These are phyloP conservation scores for Podaxis mareebaensis DNA, from an alignment of 768 basidiomycete genomes.

Conservation along the genomic window DNA sequence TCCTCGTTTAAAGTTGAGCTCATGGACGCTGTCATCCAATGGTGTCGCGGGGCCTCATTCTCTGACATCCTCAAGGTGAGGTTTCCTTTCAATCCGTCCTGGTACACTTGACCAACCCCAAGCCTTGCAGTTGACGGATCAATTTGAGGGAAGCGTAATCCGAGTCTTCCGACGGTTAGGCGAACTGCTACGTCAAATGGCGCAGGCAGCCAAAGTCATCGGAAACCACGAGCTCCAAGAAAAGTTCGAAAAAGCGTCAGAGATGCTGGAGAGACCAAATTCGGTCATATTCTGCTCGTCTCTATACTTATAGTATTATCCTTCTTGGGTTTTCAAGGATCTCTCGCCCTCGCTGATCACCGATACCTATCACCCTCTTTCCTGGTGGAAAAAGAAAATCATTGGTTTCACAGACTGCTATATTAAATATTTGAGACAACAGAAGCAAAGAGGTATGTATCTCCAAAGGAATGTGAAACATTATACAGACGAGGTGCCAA, in stretches of 20 bases:
- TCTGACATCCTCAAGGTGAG: slow-evolving; percentile 92
- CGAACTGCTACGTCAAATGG: slow-evolving; percentile 96
- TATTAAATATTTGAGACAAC: background rate
- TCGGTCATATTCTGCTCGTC: slow-evolving; percentile 93
- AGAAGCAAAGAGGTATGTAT: background rate
- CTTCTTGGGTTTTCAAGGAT: too few relatives aligned
- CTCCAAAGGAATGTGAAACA: background rate
- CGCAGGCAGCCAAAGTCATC: slow-evolving; percentile 92
- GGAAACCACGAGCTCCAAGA: slow-evolving; percentile 92
- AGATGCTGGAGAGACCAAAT: slow-evolving; percentile 92
- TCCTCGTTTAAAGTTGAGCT: slow-evolving; percentile 97
- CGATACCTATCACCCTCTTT: too few relatives aligned
- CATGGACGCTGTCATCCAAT: slow-evolving; percentile 96
- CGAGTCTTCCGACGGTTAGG: slow-evolving; percentile 94
- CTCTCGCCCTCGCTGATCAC: too few relatives aligned
- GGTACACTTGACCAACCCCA: background rate
- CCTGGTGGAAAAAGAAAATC: background rate
- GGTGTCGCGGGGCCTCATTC: slow-evolving; percentile 98
- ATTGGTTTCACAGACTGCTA: background rate
- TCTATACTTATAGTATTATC: slow-evolving; percentile 52
- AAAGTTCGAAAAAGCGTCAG: slow-evolving; percentile 89
- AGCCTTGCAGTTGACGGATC: slow-evolving; percentile 78
- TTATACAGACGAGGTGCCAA: background rate
- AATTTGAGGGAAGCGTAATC: slow-evolving; percentile 96
- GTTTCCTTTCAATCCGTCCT: background rate